Conservation (phyloP, 2,329 filamentous ascomycete genomes). For the Beauveria asiatica region DNA sequence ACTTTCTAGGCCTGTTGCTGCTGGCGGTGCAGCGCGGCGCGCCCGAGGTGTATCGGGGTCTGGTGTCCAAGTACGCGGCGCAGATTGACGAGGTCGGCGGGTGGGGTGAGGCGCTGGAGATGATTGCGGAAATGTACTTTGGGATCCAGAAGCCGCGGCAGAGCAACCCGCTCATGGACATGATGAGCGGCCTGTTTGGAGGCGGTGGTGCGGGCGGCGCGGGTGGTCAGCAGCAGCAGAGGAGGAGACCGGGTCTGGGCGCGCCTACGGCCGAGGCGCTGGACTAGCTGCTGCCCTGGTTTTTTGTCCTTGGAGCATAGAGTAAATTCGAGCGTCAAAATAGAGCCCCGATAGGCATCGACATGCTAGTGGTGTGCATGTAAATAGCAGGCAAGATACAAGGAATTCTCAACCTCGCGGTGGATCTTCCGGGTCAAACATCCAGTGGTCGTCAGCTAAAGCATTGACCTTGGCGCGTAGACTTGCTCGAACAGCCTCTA, state of each 20-base stretch:
- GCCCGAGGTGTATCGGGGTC: slow-evolving; percentile 70
- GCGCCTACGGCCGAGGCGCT: slow-evolving; percentile 45
- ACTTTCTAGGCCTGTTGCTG: slow-evolving; percentile 81
- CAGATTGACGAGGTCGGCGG: slow-evolving; percentile 61
- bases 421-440: slow-evolving; percentile 67
- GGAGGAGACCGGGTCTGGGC: slow-evolving; percentile 34
- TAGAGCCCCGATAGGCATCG: background rate
- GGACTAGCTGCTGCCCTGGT: slow-evolving; percentile 33
- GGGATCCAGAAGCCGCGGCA: slow-evolving; percentile 80
- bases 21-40: slow-evolving; percentile 73
- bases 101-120: slow-evolving; percentile 77
- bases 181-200: slow-evolving; percentile 94
- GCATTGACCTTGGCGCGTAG: slow-evolving; percentile 64
- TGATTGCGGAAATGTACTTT: slow-evolving; percentile 96
- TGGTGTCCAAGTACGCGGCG: slow-evolving; percentile 71
- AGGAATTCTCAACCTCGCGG: slow-evolving; percentile 23
- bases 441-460: slow-evolving; percentile 80
- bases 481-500: slow-evolving; percentile 61
- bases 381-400: slow-evolving; percentile 5
- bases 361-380: background rate
- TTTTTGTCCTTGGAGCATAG: slow-evolving; percentile 13
- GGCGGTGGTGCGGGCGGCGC: slow-evolving; percentile 53
- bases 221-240: slow-evolving; percentile 24
- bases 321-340: slow-evolving; percentile 9
- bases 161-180: slow-evolving; percentile 89